Evolutionary conservation across 2,329 filamentous ascomycete species (phyloP).

Genomic region (Colletotrichum sidae): DNA sequence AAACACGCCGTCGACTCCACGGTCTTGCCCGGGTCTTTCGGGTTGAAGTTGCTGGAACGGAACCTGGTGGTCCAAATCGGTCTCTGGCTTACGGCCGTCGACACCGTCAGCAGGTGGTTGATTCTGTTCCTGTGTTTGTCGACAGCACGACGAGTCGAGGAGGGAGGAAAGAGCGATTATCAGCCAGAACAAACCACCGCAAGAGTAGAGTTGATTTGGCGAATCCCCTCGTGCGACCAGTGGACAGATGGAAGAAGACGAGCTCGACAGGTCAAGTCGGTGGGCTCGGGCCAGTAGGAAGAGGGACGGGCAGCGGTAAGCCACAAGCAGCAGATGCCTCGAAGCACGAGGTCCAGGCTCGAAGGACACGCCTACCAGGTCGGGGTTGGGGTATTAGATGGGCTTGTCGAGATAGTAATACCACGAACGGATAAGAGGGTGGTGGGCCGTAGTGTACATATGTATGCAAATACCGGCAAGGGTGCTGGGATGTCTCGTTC

Average conservation of each 20-base stretch:
- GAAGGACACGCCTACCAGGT: slow-evolving; percentile 27
- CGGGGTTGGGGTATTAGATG: slow-evolving; percentile 30
- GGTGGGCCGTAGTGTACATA: slow-evolving; percentile 37
- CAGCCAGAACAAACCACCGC: slow-evolving; percentile 1
- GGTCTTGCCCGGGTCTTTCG: neutral
- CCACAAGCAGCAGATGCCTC: slow-evolving; percentile 39
- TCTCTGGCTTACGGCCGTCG: slow-evolving; percentile 1
- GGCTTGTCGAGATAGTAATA: slow-evolving; percentile 37
- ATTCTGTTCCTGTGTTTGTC: slow-evolving; percentile 4
- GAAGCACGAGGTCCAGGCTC: slow-evolving; percentile 36
- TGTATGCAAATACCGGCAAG: slow-evolving; percentile 39
- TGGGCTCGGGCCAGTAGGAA: slow-evolving; percentile 35
- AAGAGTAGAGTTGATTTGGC: slow-evolving; percentile 16
- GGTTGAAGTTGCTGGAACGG: neutral
- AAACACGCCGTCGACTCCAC: slow-evolving; percentile 11
- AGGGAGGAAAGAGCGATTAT: slow-evolving; percentile 21
- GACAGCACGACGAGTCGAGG: neutral
- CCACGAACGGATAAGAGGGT: slow-evolving; percentile 25
- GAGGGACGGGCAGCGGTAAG: slow-evolving; percentile 19
- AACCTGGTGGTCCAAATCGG: neutral
- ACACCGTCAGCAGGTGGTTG: neutral
- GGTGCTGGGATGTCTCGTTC: slow-evolving; percentile 32
- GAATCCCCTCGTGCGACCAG: slow-evolving; percentile 27
- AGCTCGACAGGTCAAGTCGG: slow-evolving; percentile 21
- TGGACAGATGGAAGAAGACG: slow-evolving; percentile 18